Evolutionary conservation across 345 rosid genomes (phyloP), one percentile per base, ranked within the genome.

Genomic region (Syzygium jambos): DNA sequence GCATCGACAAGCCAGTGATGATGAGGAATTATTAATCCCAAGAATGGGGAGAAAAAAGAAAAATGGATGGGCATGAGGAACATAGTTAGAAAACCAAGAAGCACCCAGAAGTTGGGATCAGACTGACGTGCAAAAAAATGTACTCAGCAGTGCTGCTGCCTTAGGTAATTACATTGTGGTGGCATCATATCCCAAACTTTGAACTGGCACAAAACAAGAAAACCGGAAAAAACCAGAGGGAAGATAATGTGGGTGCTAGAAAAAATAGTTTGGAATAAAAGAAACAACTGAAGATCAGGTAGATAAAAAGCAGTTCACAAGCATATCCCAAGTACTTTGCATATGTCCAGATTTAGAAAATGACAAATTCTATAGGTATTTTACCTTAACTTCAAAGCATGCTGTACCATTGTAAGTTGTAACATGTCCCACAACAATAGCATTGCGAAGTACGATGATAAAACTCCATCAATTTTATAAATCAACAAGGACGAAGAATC

Each of bases 121-220:
- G 94, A 95, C 96, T 93, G 95, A 93, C 94, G 91, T 93, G 96
- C 95, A 94, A 93, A 92, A 78, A 78, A 17, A 43, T 52, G 63
- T 52, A 89, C 80, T 95, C 96, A 93, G 92, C 94, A 94, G 10
- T 22, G 91, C 88, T 89, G 54, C 34, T 84, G 91, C 93, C 91
- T 93, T 84, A 87, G 94, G 90, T 55, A 86, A 87, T 90, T 46
- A 4, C 65, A 46, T 73, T 84, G 87, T 87, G 68, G 87, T 88
- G 87, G 87, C 95, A 92, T 93, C 96, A 93, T 85, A 88, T 90
- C 94, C 93, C 92, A 91, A 84, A 85, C 68, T 61, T 61, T 61
- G 68, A 61, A n/a, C 68, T 61, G 68, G 68, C 9, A 61, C 68
- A 61, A 61, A n/a, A n/a, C 68, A 27, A 61, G 34, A 61, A n/a